These are phyloP conservation scores for Globisporangium viniferum DNA, from an alignment of 352 stramenopile genomes.

Conservation along the genomic window DNA sequence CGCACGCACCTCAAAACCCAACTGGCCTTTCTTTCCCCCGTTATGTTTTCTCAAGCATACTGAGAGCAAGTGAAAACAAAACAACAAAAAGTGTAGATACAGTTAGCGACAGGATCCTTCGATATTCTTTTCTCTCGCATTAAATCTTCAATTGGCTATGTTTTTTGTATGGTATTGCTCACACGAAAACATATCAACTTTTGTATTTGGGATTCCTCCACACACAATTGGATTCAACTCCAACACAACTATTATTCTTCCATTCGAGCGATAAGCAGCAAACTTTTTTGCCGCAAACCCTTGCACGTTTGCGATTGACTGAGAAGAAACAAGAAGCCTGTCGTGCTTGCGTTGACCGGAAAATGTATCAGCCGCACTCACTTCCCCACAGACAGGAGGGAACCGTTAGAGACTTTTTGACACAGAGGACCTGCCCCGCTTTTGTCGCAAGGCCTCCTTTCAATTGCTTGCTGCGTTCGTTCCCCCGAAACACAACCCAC, in stretches of 20 bases:
- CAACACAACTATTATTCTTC: not conserved
- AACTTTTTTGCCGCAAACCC: not conserved
- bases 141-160: not conserved
- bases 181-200: too few relatives aligned
- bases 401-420: too few relatives aligned
- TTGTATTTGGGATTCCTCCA: too few relatives aligned
- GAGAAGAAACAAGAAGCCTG: too few relatives aligned
- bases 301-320: not conserved
- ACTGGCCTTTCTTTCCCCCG: not conserved
- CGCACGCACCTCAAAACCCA: constrained; percentile 1
- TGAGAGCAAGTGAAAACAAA: not conserved
- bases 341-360: not conserved
- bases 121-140: not conserved
- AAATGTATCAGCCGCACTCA: not conserved
- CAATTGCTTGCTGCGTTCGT: not conserved
- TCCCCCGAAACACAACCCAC: not conserved
- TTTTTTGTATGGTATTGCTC: not conserved
- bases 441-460: not conserved
- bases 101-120: not conserved
- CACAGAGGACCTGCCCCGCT: not conserved
- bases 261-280: not conserved
- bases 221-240: not conserved
- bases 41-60: not conserved
- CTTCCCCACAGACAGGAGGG: not conserved
- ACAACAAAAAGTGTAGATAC: not conserved